Base-by-base conservation (phyloP, 148 eudicot species). In the Silene uniflora region DNA sequence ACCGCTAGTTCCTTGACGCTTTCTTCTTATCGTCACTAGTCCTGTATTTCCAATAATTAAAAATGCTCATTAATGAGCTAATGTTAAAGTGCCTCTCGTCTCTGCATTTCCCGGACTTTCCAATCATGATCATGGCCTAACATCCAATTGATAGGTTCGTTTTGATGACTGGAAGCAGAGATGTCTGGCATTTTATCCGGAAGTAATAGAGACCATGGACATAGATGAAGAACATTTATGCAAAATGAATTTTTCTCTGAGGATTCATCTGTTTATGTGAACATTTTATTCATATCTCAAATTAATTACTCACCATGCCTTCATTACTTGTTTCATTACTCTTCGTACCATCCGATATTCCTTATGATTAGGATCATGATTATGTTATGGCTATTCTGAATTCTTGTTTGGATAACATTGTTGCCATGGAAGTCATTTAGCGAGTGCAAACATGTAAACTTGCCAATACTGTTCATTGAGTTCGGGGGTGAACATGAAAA, bases 141-240 rank as follows among this genome's bases (percentile, higher is more conserved):
- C 54, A 58, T 21, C 55, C 21, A 62, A 69, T 17, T 25, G 67
- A 59, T 39, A 69, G 74, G 64, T 42, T 7, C 44, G 7, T 39
- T 67, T 23, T 73, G 58, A 62, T 23, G 67, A 65, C 71, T 77
- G 82, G 79, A 81, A 77, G 84, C 81, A 82, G 84, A 88, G 89
- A 88, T 86, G 89, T 83, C 64, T 74, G 85, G 91, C 87, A 84
- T 84, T 88, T 88, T 88, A 82, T 84, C 87, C 84, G 87, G 90
- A 80, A 72, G 65, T 80, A 81, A 72, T 71, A 55, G 67, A 71
- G 42, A 54, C 60, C 47, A 59, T 59, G 62, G 47, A 66, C 44
- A 29, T 29, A 66, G 44, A 66, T 66, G 47, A 66, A 66, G 47
- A 66, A n/a, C 35, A 66, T 66, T 35, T 71, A 71, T 71, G 56